phyloP scores from a whole-genome alignment of 306 rosid species.

The Ochetophila trinervis region DNA sequence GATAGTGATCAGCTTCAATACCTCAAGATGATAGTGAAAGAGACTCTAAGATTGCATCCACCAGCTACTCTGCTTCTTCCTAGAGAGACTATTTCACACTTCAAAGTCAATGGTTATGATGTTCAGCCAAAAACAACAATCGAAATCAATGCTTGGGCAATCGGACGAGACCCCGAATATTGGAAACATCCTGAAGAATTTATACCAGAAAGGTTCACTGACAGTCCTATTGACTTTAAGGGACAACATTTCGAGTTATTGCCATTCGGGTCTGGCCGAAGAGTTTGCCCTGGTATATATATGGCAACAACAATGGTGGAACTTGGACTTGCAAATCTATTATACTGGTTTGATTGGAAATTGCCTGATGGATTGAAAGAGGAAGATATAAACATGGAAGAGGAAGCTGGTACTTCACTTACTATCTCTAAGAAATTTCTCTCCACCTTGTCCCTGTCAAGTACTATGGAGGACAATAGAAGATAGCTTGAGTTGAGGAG shows the following conservation, averaged over 20 bases:
- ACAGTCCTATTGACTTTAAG: constrained; percentile 8
- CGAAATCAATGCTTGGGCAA: constrained; percentile 38
- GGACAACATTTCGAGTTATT: constrained; percentile 15
- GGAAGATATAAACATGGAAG: constrained; percentile 45
- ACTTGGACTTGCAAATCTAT: constrained; percentile 40
- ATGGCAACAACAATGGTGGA: constrained; percentile 27
- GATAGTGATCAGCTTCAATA: constrained; percentile 13
- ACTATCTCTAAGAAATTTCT: constrained; percentile 29
- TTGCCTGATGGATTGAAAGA: constrained; percentile 32
- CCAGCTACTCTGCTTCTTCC: constrained; percentile 16
- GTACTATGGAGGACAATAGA: neutral
- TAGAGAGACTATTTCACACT: constrained; percentile 4
- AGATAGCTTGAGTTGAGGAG: too few species aligned
- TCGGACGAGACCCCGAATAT: constrained; percentile 37
- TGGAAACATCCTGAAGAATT: constrained; percentile 44
- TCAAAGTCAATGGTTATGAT: constrained; percentile 35
- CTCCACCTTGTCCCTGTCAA: constrained; percentile 32
- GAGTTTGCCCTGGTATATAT: constrained; percentile 35
- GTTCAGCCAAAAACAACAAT: constrained; percentile 28
- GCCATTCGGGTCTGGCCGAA: constrained; percentile 19
- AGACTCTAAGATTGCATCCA: constrained; percentile 12
- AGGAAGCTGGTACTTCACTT: constrained; percentile 24
- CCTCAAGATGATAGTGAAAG: constrained; percentile 15
- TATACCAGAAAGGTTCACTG: constrained; percentile 13
- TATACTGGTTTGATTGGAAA: constrained; percentile 40